phyloP scores from a whole-genome alignment of 169 alveolate genomes.

The Neospora caninum region DNA sequence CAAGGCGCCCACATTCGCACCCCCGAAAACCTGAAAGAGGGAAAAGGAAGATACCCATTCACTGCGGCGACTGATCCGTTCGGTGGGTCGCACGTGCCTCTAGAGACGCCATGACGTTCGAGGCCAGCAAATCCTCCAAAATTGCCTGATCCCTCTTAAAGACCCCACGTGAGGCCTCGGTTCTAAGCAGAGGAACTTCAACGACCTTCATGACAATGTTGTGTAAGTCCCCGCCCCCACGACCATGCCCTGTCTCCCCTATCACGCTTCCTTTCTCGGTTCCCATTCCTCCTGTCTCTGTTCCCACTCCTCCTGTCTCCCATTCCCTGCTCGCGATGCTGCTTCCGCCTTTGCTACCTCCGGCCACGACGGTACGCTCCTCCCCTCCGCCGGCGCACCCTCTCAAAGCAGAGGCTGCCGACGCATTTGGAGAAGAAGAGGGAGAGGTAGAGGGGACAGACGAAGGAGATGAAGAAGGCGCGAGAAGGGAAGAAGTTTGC shows the following conservation, averaged over 20 bases:
- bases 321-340: neutral
- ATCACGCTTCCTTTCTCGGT: neutral
- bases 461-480: too few relatives aligned
- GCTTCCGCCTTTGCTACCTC: too few relatives aligned
- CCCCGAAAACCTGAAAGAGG: neutral
- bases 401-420: too few relatives aligned
- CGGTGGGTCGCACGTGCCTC: neutral
- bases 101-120: too few relatives aligned
- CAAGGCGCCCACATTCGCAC: neutral
- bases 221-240: neutral
- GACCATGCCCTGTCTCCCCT: neutral
- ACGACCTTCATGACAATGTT: neutral
- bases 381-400: too few relatives aligned
- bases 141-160: neutral
- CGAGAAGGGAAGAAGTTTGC: too few relatives aligned
- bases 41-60: too few relatives aligned
- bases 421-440: too few relatives aligned
- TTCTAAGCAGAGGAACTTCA: slow-evolving; percentile 3
- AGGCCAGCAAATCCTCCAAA: neutral
- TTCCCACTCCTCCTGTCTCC: neutral
- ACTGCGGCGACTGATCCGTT: too few relatives aligned
- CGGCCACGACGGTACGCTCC: too few relatives aligned
- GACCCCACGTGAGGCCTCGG: neutral
- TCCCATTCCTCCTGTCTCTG: neutral
- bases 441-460: neutral